Evolutionary conservation across 805 yeast species (phyloP).

Genomic region (Candida krabiensis): DNA sequence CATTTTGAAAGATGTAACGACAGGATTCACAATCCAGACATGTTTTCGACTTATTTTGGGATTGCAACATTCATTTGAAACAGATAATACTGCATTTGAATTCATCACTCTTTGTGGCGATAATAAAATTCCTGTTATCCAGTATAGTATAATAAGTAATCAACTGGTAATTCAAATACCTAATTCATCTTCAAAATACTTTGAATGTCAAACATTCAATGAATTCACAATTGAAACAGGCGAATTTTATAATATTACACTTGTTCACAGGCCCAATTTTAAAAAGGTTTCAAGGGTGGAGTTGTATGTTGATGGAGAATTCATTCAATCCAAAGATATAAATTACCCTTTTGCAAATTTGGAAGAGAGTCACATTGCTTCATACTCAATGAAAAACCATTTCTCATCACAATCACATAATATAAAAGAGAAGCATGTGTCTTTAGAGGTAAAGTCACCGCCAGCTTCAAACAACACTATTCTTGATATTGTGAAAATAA

Average conservation of each 20-base stretch:
- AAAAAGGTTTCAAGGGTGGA: constrained; percentile 37
- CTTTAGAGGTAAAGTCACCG: constrained; percentile 14
- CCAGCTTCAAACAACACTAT: constrained; percentile 29
- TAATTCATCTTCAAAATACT: constrained; percentile 3
- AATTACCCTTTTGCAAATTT: constrained; percentile 10
- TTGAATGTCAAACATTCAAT: constrained; percentile 23
- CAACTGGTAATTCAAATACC: constrained; percentile 15
- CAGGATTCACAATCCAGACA: constrained; percentile 25
- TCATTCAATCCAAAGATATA: constrained; percentile 30
- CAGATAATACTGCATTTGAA: not conserved
- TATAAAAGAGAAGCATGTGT: constrained; percentile 2
- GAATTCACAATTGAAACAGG: constrained; percentile 27
- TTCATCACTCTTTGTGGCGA: constrained; percentile 7
- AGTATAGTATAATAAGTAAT: constrained; percentile 16
- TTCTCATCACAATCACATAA: too few species aligned
- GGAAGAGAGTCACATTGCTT: constrained; percentile 35
- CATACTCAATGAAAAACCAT: constrained; percentile 29
- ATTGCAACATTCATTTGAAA: constrained; percentile 1
- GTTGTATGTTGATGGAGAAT: constrained; percentile 51
- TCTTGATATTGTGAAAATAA: constrained; percentile 33
- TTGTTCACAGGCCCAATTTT: constrained; percentile 25
- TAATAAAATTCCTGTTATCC: constrained; percentile 6
- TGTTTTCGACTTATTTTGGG: constrained; percentile 25
- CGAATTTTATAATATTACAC: constrained; percentile 25
- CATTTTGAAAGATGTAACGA: constrained; percentile 8